Evolutionary conservation across 441 rosid species (phyloP), one percentile per base, ranked within the genome.

Genomic region (Euphorbia schlechtendalii): DNA sequence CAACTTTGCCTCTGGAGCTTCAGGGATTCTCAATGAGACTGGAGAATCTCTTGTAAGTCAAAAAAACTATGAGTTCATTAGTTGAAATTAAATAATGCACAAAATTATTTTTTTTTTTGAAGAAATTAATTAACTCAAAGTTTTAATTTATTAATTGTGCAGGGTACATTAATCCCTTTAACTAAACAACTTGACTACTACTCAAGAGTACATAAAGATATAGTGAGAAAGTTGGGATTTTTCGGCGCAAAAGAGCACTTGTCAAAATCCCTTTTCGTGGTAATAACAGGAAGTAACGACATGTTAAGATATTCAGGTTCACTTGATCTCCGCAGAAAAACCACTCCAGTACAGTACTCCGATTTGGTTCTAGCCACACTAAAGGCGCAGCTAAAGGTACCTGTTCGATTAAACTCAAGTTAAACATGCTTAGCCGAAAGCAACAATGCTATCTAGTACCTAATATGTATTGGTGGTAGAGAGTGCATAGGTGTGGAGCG

Each of bases 1-100:
- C 13, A 91, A 75, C 77, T 91, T 91, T 55, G 96, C 96, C 69
- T 91, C 94, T 3, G 90, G 83, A 5, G 90, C 90, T n/a, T 79
- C 92, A 3, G 88, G 87, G 34, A 85, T 88, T 78, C 77, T 89
- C 71, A 77, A 79, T 34, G 56, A 77, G 63, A 61, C 84, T 0
- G 88, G 82, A 56, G 57, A 74, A 28, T 13, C 27, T 8, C 66
- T 73, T 30, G 92, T 84, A 79, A 81, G 89, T 78, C 32, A 32
- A 24, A 0, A 7, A 13, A 64, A 38, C 11, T 8, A 32, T 22
- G 25, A 57, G 4, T 15, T 46, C 20, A 17, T 46, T 46, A 46
- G 8, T 38, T 8, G 10, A 1, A 4, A 38, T 8, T n/a, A n/a
- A n/a, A n/a, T n/a, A n/a, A n/a, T n/a, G n/a, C n/a, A n/a, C n/a